Conservation (phyloP, 176 grass and related monocot species). For the Bonia amplexicaulis region DNA sequence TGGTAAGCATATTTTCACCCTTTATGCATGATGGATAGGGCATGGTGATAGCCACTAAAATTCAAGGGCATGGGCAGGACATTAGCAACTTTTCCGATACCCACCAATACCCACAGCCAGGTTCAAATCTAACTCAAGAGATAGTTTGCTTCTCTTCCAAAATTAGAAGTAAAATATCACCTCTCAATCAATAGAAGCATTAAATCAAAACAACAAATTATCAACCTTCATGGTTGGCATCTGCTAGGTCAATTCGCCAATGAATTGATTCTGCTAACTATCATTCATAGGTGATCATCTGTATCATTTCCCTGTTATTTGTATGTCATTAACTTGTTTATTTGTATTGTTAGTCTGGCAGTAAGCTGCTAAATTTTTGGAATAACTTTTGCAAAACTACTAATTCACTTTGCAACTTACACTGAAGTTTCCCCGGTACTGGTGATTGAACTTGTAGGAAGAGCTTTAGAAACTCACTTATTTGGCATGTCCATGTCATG, state of each 20-base stretch:
- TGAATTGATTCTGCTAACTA: background rate
- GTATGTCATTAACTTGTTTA: background rate
- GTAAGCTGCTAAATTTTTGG: background rate
- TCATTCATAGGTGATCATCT: background rate
- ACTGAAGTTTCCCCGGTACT: background rate
- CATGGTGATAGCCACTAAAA: slow-evolving; percentile 3
- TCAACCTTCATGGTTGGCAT: background rate
- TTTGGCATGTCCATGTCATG: background rate
- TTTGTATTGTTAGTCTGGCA: background rate
- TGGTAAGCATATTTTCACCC: background rate
- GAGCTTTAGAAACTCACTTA: background rate
- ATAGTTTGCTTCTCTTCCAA: background rate
- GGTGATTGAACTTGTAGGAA: background rate
- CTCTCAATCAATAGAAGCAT: background rate
- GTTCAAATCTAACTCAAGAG: slow-evolving; percentile 4
- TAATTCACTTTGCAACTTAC: background rate
- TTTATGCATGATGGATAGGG: background rate
- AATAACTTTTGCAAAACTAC: slow-evolving; percentile 4
- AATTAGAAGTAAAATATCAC: background rate
- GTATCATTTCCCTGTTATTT: background rate
- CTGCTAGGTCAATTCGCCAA: background rate
- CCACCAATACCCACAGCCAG: background rate
- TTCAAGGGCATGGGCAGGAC: background rate
- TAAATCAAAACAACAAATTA: background rate
- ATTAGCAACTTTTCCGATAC: background rate